Evolutionary conservation across 2,329 filamentous ascomycete genomes (phyloP).

Genomic region (Aureobasidium sp.): DNA sequence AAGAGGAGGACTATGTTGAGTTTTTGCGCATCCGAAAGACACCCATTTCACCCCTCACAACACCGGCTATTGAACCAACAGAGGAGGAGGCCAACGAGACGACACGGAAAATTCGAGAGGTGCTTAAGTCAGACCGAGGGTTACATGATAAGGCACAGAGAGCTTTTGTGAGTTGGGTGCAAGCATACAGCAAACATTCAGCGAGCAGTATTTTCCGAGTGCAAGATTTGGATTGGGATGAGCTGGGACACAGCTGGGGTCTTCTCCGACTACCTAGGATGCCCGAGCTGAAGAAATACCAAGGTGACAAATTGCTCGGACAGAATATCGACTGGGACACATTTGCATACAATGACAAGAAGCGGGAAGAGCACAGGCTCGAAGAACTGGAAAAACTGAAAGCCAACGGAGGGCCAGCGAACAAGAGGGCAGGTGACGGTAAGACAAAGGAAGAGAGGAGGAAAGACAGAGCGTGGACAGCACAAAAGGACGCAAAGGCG

Average conservation of each 20-base stretch:
- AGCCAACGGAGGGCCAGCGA: conserved; percentile 11
- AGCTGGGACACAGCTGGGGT: conserved; percentile 75
- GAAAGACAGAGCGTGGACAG: conserved; percentile 29
- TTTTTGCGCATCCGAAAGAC: conserved; percentile 85
- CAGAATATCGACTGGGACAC: conserved; percentile 30
- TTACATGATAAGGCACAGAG: conserved; percentile 82
- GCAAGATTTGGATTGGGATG: conserved; percentile 73
- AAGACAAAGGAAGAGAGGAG: conserved; percentile 24
- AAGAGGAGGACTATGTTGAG: conserved; percentile 81
- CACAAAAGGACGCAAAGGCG: conserved; percentile 28
- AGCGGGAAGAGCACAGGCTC: conserved; percentile 33
- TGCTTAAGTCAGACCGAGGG: conserved; percentile 52
- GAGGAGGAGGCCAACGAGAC: conserved; percentile 51
- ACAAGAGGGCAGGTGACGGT: conserved; percentile 22
- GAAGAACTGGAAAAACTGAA: conserved; percentile 24
- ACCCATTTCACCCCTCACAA: conserved; percentile 55
- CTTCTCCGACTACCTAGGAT: conserved; percentile 82
- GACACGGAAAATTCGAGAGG: conserved; percentile 52
- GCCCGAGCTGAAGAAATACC: conserved; percentile 59
- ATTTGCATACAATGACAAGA: conserved; percentile 37
- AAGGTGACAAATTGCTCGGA: conserved; percentile 33
- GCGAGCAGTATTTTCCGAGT: conserved; percentile 85
- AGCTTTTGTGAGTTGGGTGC: conserved; percentile 88
- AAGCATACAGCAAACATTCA: conserved; percentile 84
- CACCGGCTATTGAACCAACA: conserved; percentile 42